Evolutionary conservation across 2,329 filamentous ascomycete species (phyloP).

Genomic region (Microdochium trichocladiopsis): DNA sequence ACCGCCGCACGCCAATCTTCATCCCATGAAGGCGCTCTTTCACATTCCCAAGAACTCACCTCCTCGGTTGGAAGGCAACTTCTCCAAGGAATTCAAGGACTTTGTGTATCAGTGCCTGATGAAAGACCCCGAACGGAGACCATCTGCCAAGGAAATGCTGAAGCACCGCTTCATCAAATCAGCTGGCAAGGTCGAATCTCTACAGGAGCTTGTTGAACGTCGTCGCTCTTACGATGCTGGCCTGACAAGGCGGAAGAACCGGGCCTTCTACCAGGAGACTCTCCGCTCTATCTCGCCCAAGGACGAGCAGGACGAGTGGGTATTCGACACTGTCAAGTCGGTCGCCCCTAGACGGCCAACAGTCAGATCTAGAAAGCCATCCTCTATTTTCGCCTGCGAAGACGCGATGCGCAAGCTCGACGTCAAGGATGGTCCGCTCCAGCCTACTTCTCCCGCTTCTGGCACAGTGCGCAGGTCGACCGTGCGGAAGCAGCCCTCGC

Average conservation of each 20-base stretch:
- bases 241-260: constrained; percentile 59
- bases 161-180: constrained; percentile 82
- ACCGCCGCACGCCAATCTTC: constrained; percentile 77
- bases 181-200: constrained; percentile 78
- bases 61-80: constrained; percentile 77
- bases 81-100: constrained; percentile 87
- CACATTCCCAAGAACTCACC: constrained; percentile 84
- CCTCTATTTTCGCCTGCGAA: constrained; percentile 50
- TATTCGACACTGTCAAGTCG: constrained; percentile 89
- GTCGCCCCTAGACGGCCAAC: constrained; percentile 49
- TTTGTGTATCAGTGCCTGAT: constrained; percentile 86
- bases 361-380: constrained; percentile 47
- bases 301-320: constrained; percentile 78
- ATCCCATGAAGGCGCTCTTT: constrained; percentile 92
- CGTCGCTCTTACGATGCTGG: constrained; percentile 77
- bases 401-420: constrained; percentile 54
- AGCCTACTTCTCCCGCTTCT: constrained; percentile 43
- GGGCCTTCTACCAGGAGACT: constrained; percentile 91
- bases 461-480: constrained; percentile 57
- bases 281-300: constrained; percentile 63
- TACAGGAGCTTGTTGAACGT: constrained; percentile 81
- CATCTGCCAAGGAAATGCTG: constrained; percentile 79
- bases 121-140: constrained; percentile 81
- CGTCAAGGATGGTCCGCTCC: constrained; percentile 52
- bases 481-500: constrained; percentile 38